Base-by-base conservation (phyloP, 164 flowering plant species). In the Amborella trichopoda region DNA sequence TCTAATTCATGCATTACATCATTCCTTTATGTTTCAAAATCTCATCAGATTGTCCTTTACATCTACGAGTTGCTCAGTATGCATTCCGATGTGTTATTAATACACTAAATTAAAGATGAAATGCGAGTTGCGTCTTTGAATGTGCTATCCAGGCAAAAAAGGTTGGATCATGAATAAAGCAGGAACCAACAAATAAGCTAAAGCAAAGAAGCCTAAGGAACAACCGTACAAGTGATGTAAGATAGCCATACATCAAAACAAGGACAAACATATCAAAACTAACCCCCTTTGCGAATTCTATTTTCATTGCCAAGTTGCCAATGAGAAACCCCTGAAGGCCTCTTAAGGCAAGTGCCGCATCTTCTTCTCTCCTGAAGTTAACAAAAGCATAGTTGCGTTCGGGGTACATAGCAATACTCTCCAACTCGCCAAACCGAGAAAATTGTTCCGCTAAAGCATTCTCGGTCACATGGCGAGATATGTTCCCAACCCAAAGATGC, bases 211-310 rank as follows among this genome's bases (percentile, higher is more conserved):
- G 28, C 26, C 22, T n/a, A 43, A 33, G 4, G 14, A 33, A 24
- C 14, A 4, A 39, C 36, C 44, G 23, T 30, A 49, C 44, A 40
- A 28, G 11, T 23, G 30, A 26, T 40, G 22, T 41, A 47, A 46
- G 5, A 26, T 21, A 33, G 33, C 25, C 37, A 48, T 0, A 32
- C 43, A 30, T 14, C 17, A 14, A 53, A 28, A 25, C 11, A 48
- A 44, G 39, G 22, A 6, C 6, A 30, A 30, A 30, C 24, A 43
- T 40, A 53, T 50, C 28, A 44, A 55, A 53, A 90, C 95, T 90
- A 74, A 86, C 97, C 98, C 82, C 81, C 91, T 90, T 90, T 24
- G 91, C 68, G 73, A 83, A 90, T 77, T 90, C 94, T 56, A 90
- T 76, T 67, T 63, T 83, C 68, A 90, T 66, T 9, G 89, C 78